Percentiles rank a stretch among this genome's conserved stretches.
These are phyloP conservation scores for Sporothrix phasma DNA, from an alignment of 2,329 filamentous ascomycete species.

Conservation along the genomic window DNA sequence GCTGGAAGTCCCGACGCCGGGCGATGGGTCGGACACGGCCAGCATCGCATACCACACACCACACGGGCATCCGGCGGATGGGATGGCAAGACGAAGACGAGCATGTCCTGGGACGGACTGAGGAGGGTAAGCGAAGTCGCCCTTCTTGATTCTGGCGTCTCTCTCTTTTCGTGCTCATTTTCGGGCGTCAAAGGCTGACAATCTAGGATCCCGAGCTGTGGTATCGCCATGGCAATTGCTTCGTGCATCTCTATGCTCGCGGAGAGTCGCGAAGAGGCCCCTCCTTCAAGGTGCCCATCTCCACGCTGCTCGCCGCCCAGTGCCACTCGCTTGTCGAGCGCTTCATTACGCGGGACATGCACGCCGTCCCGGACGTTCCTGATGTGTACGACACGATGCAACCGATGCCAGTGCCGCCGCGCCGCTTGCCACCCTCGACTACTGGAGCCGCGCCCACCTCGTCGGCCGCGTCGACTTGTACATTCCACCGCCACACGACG, in stretches of 20 bases:
- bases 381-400: constrained; percentile 11
- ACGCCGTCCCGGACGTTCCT: constrained; percentile 11
- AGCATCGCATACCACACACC: constrained; percentile 20
- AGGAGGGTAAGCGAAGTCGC: constrained; percentile 33
- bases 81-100: constrained; percentile 39
- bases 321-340: constrained; percentile 52
- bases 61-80: constrained; percentile 37
- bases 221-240: constrained; percentile 57
- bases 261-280: constrained; percentile 56
- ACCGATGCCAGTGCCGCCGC: constrained; percentile 20
- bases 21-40: constrained; percentile 24
- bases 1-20: constrained; percentile 29
- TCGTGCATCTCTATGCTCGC: constrained; percentile 57
- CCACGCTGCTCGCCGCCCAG: constrained; percentile 43
- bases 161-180: too few relatives aligned
- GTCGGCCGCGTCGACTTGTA: constrained; percentile 47
- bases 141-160: too few relatives aligned
- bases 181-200: background rate
- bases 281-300: constrained; percentile 56
- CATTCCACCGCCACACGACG: constrained; percentile 52
- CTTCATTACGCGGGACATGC: constrained; percentile 32
- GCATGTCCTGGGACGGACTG: constrained; percentile 37
- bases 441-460: constrained; percentile 16
- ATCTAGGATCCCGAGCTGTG: constrained; percentile 64
- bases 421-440: constrained; percentile 18